Conservation (phyloP, 2,329 filamentous ascomycete species). For the Paraphaeosphaeria sporulosa region DNA sequence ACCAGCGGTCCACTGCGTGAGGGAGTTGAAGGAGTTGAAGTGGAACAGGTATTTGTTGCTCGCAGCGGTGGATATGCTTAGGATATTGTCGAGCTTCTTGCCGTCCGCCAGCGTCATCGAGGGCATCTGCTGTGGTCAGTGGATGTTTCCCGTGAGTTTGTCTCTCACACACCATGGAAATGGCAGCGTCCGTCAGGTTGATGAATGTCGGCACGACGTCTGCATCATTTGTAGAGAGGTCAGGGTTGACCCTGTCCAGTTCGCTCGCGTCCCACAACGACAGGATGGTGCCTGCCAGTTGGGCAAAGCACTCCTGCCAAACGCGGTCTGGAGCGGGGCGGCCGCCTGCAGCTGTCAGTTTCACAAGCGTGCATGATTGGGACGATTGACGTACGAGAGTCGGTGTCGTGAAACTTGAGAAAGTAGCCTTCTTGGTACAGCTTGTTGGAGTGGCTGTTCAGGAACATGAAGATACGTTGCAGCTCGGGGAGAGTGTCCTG, state of each 20-base stretch:
- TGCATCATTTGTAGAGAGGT: slow-evolving; percentile 65
- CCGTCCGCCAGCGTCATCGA: slow-evolving; percentile 87
- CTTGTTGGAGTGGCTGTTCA: slow-evolving; percentile 96
- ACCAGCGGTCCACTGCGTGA: slow-evolving; percentile 94
- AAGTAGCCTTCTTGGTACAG: slow-evolving; percentile 98
- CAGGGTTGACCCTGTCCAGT: slow-evolving; percentile 78
- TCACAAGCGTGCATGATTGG: slow-evolving; percentile 18
- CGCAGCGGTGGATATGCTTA: slow-evolving; percentile 94
- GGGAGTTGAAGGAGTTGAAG: slow-evolving; percentile 92
- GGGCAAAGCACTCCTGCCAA: slow-evolving; percentile 97
- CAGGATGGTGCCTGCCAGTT: slow-evolving; percentile 92
- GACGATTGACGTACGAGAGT: slow-evolving; percentile 72
- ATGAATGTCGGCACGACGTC: slow-evolving; percentile 92
- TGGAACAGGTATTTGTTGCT: slow-evolving; percentile 95
- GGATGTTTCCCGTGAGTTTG: not conserved
- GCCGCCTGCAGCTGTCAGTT: slow-evolving; percentile 69
- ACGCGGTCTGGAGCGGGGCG: slow-evolving; percentile 83
- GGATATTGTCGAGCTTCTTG: slow-evolving; percentile 88
- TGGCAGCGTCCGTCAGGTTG: slow-evolving; percentile 95
- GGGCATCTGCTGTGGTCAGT: slow-evolving; percentile 55
- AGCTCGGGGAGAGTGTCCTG: slow-evolving; percentile 90
- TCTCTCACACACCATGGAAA: slow-evolving; percentile 82
- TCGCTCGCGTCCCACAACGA: slow-evolving; percentile 96
- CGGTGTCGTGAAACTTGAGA: slow-evolving; percentile 93
- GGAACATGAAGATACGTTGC: slow-evolving; percentile 89